These are phyloP conservation scores for Phytophthora sp. DNA, from an alignment of 352 stramenopile species.

Conservation along the genomic window DNA sequence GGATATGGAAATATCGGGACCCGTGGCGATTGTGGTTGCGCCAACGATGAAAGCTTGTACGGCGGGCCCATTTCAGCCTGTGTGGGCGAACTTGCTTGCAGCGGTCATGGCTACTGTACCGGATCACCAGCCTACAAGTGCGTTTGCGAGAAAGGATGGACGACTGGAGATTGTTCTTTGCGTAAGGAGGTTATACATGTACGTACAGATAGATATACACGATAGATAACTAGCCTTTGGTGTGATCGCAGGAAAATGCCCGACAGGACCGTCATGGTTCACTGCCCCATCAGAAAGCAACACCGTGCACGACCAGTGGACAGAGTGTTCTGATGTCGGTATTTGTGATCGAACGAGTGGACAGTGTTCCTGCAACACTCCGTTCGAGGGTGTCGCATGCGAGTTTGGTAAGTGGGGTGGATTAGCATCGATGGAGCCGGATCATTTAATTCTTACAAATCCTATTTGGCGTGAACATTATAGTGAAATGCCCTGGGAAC, in stretches of 20 bases:
- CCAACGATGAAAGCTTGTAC: slow-evolving; percentile 82
- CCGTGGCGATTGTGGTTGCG: slow-evolving; percentile 93
- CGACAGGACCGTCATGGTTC: slow-evolving; percentile 71
- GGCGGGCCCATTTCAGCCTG: slow-evolving; percentile 64
- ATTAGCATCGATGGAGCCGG: neutral
- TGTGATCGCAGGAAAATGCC: slow-evolving; percentile 53
- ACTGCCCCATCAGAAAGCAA: slow-evolving; percentile 48
- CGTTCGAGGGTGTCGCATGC: slow-evolving; percentile 66
- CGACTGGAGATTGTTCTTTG: slow-evolving; percentile 63
- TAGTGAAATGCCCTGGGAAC: slow-evolving; percentile 70
- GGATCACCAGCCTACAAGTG: slow-evolving; percentile 63
- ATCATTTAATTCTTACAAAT: neutral
- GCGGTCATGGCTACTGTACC: slow-evolving; percentile 71
- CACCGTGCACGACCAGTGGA: slow-evolving; percentile 55
- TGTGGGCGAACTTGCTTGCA: slow-evolving; percentile 73
- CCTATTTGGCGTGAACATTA: slow-evolving; percentile 1
- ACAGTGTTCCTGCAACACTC: slow-evolving; percentile 65
- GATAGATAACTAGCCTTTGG: slow-evolving; percentile 7
- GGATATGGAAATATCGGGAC: slow-evolving; percentile 86
- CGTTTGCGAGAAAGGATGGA: slow-evolving; percentile 68
- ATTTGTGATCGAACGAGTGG: slow-evolving; percentile 59
- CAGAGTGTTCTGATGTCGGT: slow-evolving; percentile 66
- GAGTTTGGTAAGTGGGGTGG: slow-evolving; percentile 46
- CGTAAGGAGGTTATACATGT: slow-evolving; percentile 40
- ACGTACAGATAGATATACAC: neutral